Evolutionary conservation across 257 asterid genomes (phyloP), one percentile per base, ranked within the genome.

Genomic region (Solanum neorickii): DNA sequence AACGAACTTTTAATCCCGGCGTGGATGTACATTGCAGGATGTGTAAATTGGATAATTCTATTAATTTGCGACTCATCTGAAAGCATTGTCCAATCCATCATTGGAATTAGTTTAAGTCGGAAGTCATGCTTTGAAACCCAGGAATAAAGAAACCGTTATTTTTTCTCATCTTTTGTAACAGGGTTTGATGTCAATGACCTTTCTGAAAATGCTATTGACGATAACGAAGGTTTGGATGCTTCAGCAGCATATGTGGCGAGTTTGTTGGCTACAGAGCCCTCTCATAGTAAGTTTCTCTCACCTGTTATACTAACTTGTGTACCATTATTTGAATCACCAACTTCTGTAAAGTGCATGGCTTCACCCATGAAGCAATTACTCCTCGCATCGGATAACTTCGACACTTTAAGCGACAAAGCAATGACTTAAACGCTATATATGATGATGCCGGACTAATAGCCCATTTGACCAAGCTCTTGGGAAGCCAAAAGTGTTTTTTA

Each of bases 151-250:
- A 80, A 47, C 23, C 44, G 21, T 47, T 27, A 47, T 47, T 46
- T 80, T 15, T 47, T 62, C 68, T 47, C 59, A 27, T 80, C 29
- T 47, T 80, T 39, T 88, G 13, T 84, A 35, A 56, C 82, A 96
- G 99, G 99, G 99, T 94, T 94, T 91, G 99, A 96, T 87, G 96
- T 94, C 83, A 93, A 25, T 90, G 99, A 93, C 56, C 95, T 96
- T 87, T 95, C 98, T 82, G 99, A 96, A 91, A 89, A 93, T 91
- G 93, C 92, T 35, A 90, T 13, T 86, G 98, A 96, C 87, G 99
- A 96, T 86, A 15, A 91, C 15, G 96, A 94, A 88, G 98, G 98
- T 87, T 88, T 96, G 95, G 98, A 95, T 86, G 95, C 96, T 82
- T 91, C 99, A 75, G 97, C 99, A 44, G 88, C 97, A 77, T 92